These are phyloP conservation scores for Cercospora sp. DNA, from an alignment of 2,329 filamentous ascomycete species.

Conservation along the genomic window DNA sequence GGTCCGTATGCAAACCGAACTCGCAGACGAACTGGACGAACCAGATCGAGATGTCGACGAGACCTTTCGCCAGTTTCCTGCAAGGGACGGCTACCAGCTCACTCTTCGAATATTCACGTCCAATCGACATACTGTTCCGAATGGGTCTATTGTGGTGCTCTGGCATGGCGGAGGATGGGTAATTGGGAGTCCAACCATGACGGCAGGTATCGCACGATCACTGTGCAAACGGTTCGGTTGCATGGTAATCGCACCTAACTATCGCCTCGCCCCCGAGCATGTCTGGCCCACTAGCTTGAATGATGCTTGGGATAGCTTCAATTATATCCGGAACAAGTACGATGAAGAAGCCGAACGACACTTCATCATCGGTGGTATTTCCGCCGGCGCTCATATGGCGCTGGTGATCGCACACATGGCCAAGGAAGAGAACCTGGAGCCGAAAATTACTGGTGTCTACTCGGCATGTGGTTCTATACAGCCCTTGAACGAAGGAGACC, in stretches of 20 bases:
- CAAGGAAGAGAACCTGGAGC: conserved; percentile 41
- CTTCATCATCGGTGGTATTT: conserved; percentile 50
- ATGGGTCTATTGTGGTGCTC: conserved; percentile 29
- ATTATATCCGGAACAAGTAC: conserved; percentile 46
- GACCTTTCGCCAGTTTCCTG: background rate
- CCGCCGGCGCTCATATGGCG: conserved; percentile 46
- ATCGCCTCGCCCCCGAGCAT: conserved; percentile 49
- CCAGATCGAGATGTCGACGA: conserved; percentile 21
- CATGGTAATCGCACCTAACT: conserved; percentile 29
- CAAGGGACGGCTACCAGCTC: conserved; percentile 21
- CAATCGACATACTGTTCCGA: background rate
- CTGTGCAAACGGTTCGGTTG: conserved; percentile 18
- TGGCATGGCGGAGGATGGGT: conserved; percentile 30
- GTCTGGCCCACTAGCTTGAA: conserved; percentile 46
- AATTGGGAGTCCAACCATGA: conserved; percentile 21
- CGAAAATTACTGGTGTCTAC: conserved; percentile 35
- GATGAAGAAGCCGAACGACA: conserved; percentile 41
- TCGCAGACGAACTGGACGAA: conserved; percentile 25
- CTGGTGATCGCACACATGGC: conserved; percentile 44
- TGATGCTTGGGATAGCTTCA: conserved; percentile 48
- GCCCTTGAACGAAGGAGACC: conserved; percentile 30
- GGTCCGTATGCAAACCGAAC: conserved; percentile 19
- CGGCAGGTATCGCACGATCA: conserved; percentile 18
- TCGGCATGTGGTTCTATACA: conserved; percentile 49
- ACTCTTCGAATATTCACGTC: conserved; percentile 17